Percentiles rank a stretch among this genome's conserved stretches.
Conservation (phyloP, 805 yeast species). For the Jamesozyma jinghongensis region DNA sequence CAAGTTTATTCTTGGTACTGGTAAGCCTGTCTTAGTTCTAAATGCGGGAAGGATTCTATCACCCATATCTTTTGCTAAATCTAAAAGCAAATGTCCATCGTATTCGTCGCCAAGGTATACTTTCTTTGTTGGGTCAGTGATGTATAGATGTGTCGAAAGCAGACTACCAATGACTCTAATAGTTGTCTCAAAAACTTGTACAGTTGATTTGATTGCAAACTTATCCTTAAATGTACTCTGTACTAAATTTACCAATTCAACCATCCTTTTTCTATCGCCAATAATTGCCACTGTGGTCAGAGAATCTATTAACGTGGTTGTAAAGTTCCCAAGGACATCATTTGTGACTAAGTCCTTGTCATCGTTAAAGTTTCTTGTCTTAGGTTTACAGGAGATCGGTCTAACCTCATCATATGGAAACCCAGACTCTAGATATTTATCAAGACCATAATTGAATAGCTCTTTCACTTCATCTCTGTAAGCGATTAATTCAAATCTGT, state of each 20-base stretch:
- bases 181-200: conserved; percentile 83
- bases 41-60: conserved; percentile 62
- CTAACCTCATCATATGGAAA: conserved; percentile 76
- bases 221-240: conserved; percentile 28
- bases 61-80: conserved; percentile 69
- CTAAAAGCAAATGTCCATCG: conserved; percentile 56
- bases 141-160: conserved; percentile 67
- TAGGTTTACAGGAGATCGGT: conserved; percentile 64
- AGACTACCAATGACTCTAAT: conserved; percentile 79
- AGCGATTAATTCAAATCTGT: conserved; percentile 22
- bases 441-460: conserved; percentile 69
- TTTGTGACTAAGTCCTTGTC: conserved; percentile 50
- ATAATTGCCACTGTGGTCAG: conserved; percentile 71
- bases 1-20: conserved; percentile 73
- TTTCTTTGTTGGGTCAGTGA: conserved; percentile 37
- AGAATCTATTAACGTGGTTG: conserved; percentile 70
- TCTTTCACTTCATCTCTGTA: conserved; percentile 39
- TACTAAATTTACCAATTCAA: conserved; percentile 36
- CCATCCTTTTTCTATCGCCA: conserved; percentile 52
- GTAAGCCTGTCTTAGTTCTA: conserved; percentile 53
- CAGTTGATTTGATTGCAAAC: conserved; percentile 57
- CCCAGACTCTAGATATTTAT: conserved; percentile 55
- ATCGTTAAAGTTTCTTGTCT: conserved; percentile 52
- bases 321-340: conserved; percentile 79
- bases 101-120: conserved; percentile 39